Evolutionary conservation across 176 grass and related monocot genomes (phyloP).

Genomic region (Alloteropsis semialata): DNA sequence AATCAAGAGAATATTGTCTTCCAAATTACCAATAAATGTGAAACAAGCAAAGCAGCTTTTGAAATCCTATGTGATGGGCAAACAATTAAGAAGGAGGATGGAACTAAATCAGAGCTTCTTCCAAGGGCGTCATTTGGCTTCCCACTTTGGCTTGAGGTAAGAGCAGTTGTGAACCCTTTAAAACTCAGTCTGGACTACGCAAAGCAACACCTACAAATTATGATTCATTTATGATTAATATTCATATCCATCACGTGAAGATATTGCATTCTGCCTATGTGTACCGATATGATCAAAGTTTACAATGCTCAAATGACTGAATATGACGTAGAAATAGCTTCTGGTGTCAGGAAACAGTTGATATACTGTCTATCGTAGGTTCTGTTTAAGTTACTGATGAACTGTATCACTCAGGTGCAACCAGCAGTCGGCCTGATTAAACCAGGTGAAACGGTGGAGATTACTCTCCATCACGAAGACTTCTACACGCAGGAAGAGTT

Average conservation of each 20-base stretch:
- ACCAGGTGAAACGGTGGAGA: constrained; percentile 65
- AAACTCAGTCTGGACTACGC: background rate
- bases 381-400: background rate
- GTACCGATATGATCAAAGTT: background rate
- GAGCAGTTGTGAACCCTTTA: background rate
- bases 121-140: constrained; percentile 88
- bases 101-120: constrained; percentile 53
- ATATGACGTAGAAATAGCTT: background rate
- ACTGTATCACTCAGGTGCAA: constrained; percentile 50
- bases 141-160: constrained; percentile 93
- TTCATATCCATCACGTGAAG: background rate
- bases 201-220: background rate
- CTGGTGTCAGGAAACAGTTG: constrained; percentile 19
- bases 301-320: background rate
- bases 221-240: constrained; percentile 15
- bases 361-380: background rate
- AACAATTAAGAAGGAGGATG: constrained; percentile 53
- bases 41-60: constrained; percentile 70
- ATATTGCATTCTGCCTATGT: background rate
- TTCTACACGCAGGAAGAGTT: constrained; percentile 84
- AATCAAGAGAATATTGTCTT: constrained; percentile 71
- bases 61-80: constrained; percentile 77
- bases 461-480: constrained; percentile 81
- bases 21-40: constrained; percentile 67
- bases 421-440: constrained; percentile 73